A percentile compares a stretch with the other conserved stretches of the same genome.
These are phyloP conservation scores for Fusarium sp. DNA, from an alignment of 2,329 filamentous ascomycete species.

Conservation along the genomic window DNA sequence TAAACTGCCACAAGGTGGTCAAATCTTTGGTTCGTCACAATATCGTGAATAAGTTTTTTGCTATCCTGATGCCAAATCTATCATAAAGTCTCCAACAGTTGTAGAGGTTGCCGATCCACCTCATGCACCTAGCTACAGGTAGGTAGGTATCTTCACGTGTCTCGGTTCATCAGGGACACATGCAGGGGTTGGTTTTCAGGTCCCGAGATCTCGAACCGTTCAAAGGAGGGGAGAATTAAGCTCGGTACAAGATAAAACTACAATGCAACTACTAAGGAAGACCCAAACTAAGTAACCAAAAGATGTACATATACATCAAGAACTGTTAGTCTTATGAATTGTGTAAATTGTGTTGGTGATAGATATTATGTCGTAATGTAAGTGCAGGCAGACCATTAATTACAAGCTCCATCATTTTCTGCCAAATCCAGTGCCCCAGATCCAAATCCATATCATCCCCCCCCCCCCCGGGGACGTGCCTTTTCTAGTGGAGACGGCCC, in stretches of 20 bases:
- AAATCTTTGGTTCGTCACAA: no score
- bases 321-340: not conserved
- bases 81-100: not conserved
- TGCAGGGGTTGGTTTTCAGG: constrained; percentile 7
- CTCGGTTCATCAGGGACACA: constrained; percentile 18
- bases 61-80: no score
- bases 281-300: no score
- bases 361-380: not conserved
- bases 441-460: not conserved
- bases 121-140: not conserved
- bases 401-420: not conserved
- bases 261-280: not conserved
- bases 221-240: constrained; percentile 1
- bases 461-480: constrained; percentile 16
- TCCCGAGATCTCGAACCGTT: constrained; percentile 18
- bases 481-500: constrained; percentile 35
- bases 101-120: not conserved
- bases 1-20: no score
- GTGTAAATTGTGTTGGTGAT: not conserved
- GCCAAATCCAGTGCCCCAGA: constrained; percentile 6
- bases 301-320: not conserved
- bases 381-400: not conserved
- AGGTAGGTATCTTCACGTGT: constrained; percentile 24
- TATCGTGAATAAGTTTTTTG: no score
- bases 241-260: not conserved